Evolutionary conservation across 2,329 filamentous ascomycete genomes (phyloP).

Genomic region (Cytospora paraplurivora): DNA sequence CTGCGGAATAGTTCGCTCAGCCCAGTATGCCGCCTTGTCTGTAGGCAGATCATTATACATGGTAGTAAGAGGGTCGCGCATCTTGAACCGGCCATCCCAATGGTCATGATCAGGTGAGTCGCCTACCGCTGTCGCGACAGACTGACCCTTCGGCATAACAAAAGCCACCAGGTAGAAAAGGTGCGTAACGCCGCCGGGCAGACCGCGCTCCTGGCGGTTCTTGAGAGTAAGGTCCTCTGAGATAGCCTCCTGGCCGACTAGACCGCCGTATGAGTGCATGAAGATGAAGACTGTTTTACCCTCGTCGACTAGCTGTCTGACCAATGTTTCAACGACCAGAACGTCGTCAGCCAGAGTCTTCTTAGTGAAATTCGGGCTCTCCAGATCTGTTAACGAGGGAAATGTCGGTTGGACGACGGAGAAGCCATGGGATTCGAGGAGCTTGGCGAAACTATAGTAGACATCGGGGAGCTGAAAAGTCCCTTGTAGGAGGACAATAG

Average conservation of each 20-base stretch:
- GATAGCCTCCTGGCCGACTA: constrained; percentile 32
- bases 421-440: constrained; percentile 8
- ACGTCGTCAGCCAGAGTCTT: constrained; percentile 2
- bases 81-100: constrained; percentile 27
- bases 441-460: neutral
- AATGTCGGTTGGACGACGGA: constrained; percentile 8
- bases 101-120: constrained; percentile 1
- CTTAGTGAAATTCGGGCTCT: constrained; percentile 1
- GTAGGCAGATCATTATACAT: constrained; percentile 31
- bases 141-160: constrained; percentile 30
- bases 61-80: constrained; percentile 15
- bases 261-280: constrained; percentile 35
- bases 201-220: constrained; percentile 23
- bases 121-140: constrained; percentile 21
- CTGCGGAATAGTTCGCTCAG: constrained; percentile 22
- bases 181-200: constrained; percentile 29
- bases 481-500: constrained; percentile 12
- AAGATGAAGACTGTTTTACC: constrained; percentile 29
- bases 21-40: constrained; percentile 30
- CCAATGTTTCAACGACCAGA: neutral
- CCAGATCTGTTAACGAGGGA: constrained; percentile 3
- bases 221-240: constrained; percentile 27
- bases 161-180: constrained; percentile 32
- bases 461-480: constrained; percentile 9
- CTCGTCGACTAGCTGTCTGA: constrained; percentile 24